Conservation (phyloP, 2,329 filamentous ascomycete genomes). For the Microsporum ferrugineum region DNA sequence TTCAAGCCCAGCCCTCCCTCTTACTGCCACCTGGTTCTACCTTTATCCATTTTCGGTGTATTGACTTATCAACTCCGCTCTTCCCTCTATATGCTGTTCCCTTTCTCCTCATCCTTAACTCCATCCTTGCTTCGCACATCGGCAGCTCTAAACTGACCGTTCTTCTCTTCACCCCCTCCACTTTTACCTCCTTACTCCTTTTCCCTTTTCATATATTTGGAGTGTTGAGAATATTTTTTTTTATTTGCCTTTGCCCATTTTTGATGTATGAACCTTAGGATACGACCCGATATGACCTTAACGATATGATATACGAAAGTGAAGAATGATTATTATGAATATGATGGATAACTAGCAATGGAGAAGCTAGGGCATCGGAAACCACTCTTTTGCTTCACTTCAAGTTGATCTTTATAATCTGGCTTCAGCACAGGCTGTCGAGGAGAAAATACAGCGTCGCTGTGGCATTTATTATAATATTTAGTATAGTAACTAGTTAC, state of each 20-base stretch:
- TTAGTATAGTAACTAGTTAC: too few species aligned
- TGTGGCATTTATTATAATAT: too few species aligned
- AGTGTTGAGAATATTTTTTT: background rate
- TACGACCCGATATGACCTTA: conserved; percentile 5
- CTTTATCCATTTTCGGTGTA: background rate
- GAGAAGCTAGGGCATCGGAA: background rate
- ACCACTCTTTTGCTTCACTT: background rate
- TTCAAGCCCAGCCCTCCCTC: background rate
- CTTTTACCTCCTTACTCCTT: conserved; percentile 11
- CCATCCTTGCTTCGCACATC: background rate
- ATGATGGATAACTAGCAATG: background rate
- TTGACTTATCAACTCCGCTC: background rate
- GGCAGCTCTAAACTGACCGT: background rate
- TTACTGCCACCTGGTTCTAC: background rate
- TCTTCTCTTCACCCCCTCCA: background rate
- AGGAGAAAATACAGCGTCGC: too few species aligned
- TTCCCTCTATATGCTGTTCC: conserved; percentile 21
- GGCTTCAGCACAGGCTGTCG: too few species aligned
- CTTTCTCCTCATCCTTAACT: conserved; percentile 16
- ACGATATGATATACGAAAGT: conserved; percentile 6
- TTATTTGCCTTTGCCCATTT: background rate
- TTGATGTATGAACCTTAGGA: conserved; percentile 6
- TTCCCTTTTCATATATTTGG: conserved; percentile 4
- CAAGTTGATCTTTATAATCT: too few species aligned
- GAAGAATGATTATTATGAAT: conserved; percentile 5